phyloP scores from a whole-genome alignment of 257 asterid genomes.

The Gynochthodes officinalis region DNA sequence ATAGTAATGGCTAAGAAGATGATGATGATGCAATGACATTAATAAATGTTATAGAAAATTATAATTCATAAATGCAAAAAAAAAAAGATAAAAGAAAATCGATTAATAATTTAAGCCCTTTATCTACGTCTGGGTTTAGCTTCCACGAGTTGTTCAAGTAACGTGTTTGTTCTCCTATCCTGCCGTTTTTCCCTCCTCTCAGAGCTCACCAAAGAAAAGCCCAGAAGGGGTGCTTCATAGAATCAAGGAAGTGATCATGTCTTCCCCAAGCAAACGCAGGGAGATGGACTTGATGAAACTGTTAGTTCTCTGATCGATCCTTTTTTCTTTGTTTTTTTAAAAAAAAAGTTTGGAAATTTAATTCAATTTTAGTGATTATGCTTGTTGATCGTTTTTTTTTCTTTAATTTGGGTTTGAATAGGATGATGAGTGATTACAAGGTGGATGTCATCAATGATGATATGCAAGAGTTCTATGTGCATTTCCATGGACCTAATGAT shows the following conservation, averaged over 20 bases:
- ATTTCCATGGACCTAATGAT: conserved; percentile 82
- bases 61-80: too few species aligned
- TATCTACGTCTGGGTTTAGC: too few species aligned
- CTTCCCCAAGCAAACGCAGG: conserved; percentile 98
- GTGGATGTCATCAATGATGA: conserved; percentile 95
- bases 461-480: conserved; percentile 87
- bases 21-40: too few species aligned
- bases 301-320: conserved; percentile 40
- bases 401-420: conserved; percentile 25
- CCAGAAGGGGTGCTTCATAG: neutral
- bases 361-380: neutral
- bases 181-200: conserved; percentile 5
- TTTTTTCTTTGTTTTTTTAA: neutral
- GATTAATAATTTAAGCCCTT: too few species aligned
- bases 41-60: too few species aligned
- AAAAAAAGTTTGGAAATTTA: conserved; percentile 18
- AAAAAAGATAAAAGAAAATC: too few species aligned
- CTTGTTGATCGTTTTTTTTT: neutral
- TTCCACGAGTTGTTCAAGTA: conserved; percentile 19
- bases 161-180: neutral
- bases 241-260: conserved; percentile 42
- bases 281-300: conserved; percentile 98
- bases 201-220: neutral
- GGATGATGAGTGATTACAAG: conserved; percentile 99
- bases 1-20: too few species aligned